These are phyloP conservation scores for Xylariales sp. DNA, from an alignment of 2,329 filamentous ascomycete genomes.

Conservation along the genomic window DNA sequence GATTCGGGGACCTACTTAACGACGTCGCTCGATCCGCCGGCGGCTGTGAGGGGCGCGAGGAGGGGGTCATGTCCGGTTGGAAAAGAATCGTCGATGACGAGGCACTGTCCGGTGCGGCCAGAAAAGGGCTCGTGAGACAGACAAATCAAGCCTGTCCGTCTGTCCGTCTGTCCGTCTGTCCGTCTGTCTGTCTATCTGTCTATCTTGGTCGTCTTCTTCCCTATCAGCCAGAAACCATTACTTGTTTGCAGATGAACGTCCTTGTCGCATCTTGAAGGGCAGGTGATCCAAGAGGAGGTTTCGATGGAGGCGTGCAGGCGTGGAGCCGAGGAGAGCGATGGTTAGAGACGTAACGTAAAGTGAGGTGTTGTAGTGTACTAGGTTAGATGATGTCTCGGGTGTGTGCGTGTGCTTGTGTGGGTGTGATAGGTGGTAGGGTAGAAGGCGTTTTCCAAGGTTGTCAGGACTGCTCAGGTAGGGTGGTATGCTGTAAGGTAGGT, in stretches of 20 bases:
- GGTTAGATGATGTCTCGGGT: no score
- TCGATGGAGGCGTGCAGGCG: slow-evolving; percentile 11
- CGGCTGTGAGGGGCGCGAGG: slow-evolving; percentile 46
- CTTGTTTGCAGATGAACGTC: slow-evolving; percentile 31
- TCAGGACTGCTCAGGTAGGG: no score
- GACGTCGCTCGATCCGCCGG: slow-evolving; percentile 45
- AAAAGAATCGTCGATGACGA: slow-evolving; percentile 27
- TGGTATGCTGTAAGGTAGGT: neutral
- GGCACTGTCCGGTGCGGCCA: slow-evolving; percentile 18
- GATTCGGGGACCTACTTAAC: slow-evolving; percentile 43
- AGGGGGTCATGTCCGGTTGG: slow-evolving; percentile 47
- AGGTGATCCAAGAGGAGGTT: neutral
- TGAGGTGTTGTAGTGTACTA: neutral
- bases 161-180: no score
- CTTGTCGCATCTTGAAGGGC: slow-evolving; percentile 37
- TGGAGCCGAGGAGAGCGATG: slow-evolving; percentile 12
- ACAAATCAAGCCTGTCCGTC: neutral
- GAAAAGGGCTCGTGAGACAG: slow-evolving; percentile 25
- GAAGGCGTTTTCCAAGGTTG: no score
- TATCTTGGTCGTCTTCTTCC: slow-evolving; percentile 10
- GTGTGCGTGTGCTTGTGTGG: no score
- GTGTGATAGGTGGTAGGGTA: no score
- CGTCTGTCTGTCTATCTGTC: no score
- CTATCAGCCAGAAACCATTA: slow-evolving; percentile 27
- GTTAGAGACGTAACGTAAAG: neutral